Base-by-base conservation (phyloP, 352 stramenopile genomes). In the Pythium graminicola region DNA sequence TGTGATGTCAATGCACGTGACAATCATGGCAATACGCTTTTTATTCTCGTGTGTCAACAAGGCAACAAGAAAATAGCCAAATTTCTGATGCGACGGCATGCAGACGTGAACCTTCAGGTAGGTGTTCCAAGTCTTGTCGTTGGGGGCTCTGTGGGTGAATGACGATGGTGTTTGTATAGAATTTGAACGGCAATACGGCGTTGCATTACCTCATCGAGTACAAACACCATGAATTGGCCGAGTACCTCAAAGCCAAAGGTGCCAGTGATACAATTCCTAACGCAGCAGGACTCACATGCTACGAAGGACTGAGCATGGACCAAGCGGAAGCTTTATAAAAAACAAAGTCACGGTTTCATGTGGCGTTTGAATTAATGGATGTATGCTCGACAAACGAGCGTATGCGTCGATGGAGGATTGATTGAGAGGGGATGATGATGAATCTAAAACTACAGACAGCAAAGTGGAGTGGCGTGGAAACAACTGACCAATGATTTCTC, bases 131-230 rank as follows among this genome's bases (percentile, higher is more conserved):
- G n/a, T 54, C 6, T 31, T 35, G 23, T 14, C 13, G 20, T 22
- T 2, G 22, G n/a, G n/a, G n/a, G n/a, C n/a, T n/a, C n/a, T n/a
- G n/a, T n/a, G n/a, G n/a, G n/a, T n/a, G n/a, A 36, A 9, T 14
- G 31, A 49, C 26, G 17, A 22, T 43, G 17, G 10, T 29, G 8
- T 55, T 3, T 23, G 23, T 39, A 19, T 49, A 98, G 77, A 98
- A 98, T 62, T 62, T 96, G 54, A 80, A 88, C 47, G 95, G 95
- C 32, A 98, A 98, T 70, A 97, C 93, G 23, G 89, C 85, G 16
- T 67, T 98, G 52, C 96, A 99, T 64, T 98, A 98, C 53, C 82
- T 97, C 50, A 77, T 93, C 73, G 87, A 95, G 65, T 98, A 98
- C 76, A 87, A 91, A 33, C 86, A 97, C 70, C 65, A 50, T 24